Base-by-base conservation (phyloP, 257 asterid species). In the Craterostigma plantagineum region DNA sequence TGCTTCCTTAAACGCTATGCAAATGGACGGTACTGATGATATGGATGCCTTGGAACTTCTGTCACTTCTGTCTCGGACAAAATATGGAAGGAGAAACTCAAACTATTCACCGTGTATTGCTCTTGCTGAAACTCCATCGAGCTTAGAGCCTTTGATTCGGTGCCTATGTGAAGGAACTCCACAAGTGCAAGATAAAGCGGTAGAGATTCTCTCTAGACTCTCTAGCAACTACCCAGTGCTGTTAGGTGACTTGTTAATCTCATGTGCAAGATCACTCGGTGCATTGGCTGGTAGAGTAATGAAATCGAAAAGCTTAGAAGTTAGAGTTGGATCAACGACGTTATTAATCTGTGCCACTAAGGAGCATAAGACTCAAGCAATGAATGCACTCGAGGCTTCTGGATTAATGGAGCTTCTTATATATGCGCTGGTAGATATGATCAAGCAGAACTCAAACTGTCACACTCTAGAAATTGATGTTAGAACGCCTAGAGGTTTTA, bases 71-170 rank as follows among this genome's bases (percentile, higher is more conserved):
- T 63, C 65, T 48, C 91, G 83, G 54, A 72, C 92, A 36, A 75
- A 74, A 63, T 55, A 74, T 17, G 69, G 51, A 39, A 74, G 58
- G 53, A 68, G 63, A 67, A 61, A 63, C 55, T 92, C 70, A 35
- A 51, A 70, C 37, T 76, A 69, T 57, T 92, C 93, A 59, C 86
- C 94, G 44, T 83, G 95, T 86, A 44, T 64, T 23, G 91, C 71
- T 59, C 98, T 83, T 62, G 83, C 92, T 57, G 98, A 90, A 57
- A 57, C 63, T 55, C 91, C 94, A 8, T 67, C 62, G 55, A 71
- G 92, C 64, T 67, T 82, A 54, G 60, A 63, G 14, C 91, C 98
- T 14, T 66, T 90, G 45, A 92, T 90, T 52, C 62, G 71, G 45
- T 74, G 92, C 60, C 72, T 90, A 70, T 61, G 91, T 56, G 83